These are phyloP conservation scores for Pueraria montana DNA, from an alignment of 306 rosid species.

Conservation along the genomic window DNA sequence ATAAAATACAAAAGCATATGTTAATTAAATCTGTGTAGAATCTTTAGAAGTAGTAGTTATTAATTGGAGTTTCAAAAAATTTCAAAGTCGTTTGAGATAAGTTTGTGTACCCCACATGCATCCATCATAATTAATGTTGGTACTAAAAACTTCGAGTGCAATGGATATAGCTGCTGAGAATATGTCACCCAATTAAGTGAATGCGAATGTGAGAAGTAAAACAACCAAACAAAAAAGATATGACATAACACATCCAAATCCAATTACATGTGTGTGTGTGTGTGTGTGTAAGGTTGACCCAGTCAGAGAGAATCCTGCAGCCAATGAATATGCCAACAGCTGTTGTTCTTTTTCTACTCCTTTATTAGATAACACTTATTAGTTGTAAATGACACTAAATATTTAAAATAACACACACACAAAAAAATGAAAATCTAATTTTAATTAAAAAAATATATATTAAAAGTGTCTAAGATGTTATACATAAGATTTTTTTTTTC, in stretches of 20 bases:
- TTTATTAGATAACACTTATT: neutral
- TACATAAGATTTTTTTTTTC: neutral
- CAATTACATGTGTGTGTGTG: neutral
- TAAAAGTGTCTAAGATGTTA: neutral
- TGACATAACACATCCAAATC: neutral
- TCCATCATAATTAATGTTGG: neutral
- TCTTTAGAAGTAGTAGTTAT: neutral
- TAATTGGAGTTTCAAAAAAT: neutral
- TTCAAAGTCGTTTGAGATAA: neutral
- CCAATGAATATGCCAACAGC: conserved; percentile 38
- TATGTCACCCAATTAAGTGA: neutral
- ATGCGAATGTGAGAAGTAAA: neutral
- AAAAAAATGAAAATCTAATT: neutral
- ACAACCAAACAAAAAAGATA: neutral
- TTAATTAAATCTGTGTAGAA: neutral
- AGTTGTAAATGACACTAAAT: neutral
- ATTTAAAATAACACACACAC: neutral
- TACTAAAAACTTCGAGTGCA: neutral
- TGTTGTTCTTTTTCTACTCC: neutral
- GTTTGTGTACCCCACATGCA: neutral
- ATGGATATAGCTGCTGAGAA: conserved; percentile 18
- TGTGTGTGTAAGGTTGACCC: conserved; percentile 25
- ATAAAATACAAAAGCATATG: neutral
- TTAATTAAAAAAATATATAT: neutral
- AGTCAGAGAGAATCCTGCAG: conserved; percentile 24